phyloP scores from a whole-genome alignment of 768 basidiomycete genomes.

The Mycena capillaripes region DNA sequence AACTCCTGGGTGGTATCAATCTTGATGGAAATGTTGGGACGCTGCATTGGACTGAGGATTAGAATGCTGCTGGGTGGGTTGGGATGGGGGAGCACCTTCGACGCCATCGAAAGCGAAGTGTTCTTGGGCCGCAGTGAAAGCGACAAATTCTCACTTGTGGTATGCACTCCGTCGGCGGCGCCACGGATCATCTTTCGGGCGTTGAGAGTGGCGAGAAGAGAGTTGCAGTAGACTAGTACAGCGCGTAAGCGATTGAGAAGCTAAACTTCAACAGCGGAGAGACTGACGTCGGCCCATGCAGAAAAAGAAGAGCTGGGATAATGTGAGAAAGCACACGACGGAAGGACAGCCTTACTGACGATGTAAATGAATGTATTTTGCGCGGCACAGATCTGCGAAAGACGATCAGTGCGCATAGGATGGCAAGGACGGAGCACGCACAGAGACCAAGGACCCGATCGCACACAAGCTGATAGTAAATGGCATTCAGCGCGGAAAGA shows the following conservation, averaged over 20 bases:
- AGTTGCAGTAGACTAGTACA: conserved; percentile 67
- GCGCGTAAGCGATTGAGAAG: conserved; percentile 5
- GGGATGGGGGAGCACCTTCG: conserved; percentile 49
- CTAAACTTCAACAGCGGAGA: not conserved
- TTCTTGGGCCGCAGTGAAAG: conserved; percentile 55
- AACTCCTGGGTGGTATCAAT: conserved; percentile 69
- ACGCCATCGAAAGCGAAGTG: conserved; percentile 40
- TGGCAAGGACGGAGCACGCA: conserved; percentile 31
- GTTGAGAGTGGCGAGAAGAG: conserved; percentile 73
- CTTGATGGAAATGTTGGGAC: conserved; percentile 67
- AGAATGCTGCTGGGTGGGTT: not conserved
- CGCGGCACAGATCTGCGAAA: conserved; percentile 60
- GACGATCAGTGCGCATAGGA: not conserved
- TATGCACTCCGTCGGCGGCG: conserved; percentile 54
- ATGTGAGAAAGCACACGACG: too few species aligned
- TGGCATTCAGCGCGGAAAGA: conserved; percentile 5
- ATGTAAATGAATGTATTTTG: conserved; percentile 69
- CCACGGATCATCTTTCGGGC: conserved; percentile 64
- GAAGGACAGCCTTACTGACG: too few species aligned
- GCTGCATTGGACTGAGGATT: conserved; percentile 40
- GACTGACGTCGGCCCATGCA: conserved; percentile 69
- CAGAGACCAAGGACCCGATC: conserved; percentile 67
- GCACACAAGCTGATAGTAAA: conserved; percentile 64
- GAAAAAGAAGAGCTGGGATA: conserved; percentile 74
- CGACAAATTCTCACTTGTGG: conserved; percentile 56